These are phyloP conservation scores for Aspergillus bombycis DNA, from an alignment of 2,329 filamentous ascomycete genomes.

Conservation along the genomic window DNA sequence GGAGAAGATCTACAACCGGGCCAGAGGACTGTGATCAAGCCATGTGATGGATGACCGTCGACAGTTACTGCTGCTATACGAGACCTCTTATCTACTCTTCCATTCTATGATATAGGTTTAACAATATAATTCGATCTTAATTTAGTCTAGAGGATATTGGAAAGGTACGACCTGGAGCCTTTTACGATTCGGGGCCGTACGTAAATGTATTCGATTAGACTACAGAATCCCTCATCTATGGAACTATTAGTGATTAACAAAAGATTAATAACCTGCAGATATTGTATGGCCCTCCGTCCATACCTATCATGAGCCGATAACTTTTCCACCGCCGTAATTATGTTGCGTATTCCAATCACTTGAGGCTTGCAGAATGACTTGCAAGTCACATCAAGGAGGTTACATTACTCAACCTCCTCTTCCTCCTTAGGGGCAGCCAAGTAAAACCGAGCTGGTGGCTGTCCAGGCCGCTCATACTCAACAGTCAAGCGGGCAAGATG, in stretches of 20 bases:
- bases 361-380: neutral
- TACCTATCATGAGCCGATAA: neutral
- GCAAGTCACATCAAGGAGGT: neutral
- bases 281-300: neutral
- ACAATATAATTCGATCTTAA: neutral
- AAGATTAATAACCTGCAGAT: neutral
- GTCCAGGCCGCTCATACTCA: conserved; percentile 53
- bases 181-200: neutral
- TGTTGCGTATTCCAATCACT: neutral
- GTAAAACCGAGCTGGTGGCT: conserved; percentile 47
- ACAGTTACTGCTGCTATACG: neutral
- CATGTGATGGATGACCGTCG: neutral
- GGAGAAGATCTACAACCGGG: conserved; percentile 29
- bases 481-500: conserved; percentile 53
- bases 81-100: neutral
- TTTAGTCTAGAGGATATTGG: no score
- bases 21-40: conserved; percentile 2
- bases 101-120: neutral
- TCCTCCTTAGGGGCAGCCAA: conserved; percentile 48
- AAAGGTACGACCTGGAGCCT: neutral
- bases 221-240: neutral
- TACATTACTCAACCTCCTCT: conserved; percentile 45
- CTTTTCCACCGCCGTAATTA: neutral
- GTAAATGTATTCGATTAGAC: conserved; percentile 3
- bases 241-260: conserved; percentile 5